Conservation (phyloP, 805 yeast species). For the Lipomyces spencermartinsiae region DNA sequence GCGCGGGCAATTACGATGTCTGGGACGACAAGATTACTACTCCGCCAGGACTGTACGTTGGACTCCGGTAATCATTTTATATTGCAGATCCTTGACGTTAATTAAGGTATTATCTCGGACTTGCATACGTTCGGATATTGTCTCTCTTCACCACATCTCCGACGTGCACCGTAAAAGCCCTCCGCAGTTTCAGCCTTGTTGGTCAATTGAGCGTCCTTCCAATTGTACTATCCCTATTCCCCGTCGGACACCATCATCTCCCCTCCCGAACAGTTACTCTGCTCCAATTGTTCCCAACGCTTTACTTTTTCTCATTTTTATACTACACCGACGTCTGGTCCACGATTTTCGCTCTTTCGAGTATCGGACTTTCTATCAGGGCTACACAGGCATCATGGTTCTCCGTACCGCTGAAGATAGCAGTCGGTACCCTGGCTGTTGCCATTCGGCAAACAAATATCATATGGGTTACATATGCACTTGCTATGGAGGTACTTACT, state of each 20-base stretch:
- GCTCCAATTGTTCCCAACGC: slow-evolving; percentile 63
- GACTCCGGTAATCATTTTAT: slow-evolving; percentile 35
- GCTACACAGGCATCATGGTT: slow-evolving; percentile 11
- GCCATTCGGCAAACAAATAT: slow-evolving; percentile 90
- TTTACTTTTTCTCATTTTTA: slow-evolving; percentile 73
- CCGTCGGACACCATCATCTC: slow-evolving; percentile 5
- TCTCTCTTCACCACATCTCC: slow-evolving; percentile 12
- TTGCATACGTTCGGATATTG: slow-evolving; percentile 2
- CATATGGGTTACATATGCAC: slow-evolving; percentile 63
- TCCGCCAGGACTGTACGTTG: slow-evolving; percentile 86
- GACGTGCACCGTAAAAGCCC: slow-evolving; percentile 47
- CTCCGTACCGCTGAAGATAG: slow-evolving; percentile 1
- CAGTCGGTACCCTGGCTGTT: slow-evolving; percentile 55
- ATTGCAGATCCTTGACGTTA: background rate
- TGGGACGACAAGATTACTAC: slow-evolving; percentile 96
- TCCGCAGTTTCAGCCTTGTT: slow-evolving; percentile 66
- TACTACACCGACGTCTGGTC: slow-evolving; percentile 97
- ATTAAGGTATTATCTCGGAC: slow-evolving; percentile 22
- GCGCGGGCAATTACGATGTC: slow-evolving; percentile 59
- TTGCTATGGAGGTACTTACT: slow-evolving; percentile 6
- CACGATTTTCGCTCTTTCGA: slow-evolving; percentile 66
- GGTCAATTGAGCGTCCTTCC: slow-evolving; percentile 69
- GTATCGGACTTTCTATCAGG: slow-evolving; percentile 44
- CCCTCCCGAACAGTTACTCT: slow-evolving; percentile 10
- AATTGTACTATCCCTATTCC: slow-evolving; percentile 29